Evolutionary conservation across 2,329 filamentous ascomycete genomes (phyloP).

Genomic region (Tolypocladium ophioglossoides): DNA sequence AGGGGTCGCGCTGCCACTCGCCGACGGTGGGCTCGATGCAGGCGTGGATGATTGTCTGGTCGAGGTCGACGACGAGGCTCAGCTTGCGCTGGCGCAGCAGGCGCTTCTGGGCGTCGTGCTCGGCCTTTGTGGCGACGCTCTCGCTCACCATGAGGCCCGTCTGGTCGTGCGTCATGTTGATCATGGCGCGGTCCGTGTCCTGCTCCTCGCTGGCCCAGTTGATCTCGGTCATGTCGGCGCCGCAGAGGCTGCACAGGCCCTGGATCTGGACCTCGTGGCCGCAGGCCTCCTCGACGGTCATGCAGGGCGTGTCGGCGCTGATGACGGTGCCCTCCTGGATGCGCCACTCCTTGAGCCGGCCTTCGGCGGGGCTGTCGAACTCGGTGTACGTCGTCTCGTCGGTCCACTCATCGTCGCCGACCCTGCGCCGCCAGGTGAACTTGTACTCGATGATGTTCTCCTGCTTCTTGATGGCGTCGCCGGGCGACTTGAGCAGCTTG

Average conservation of each 20-base stretch:
- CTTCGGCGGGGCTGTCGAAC: slow-evolving; percentile 78
- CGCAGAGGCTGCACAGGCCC: slow-evolving; percentile 83
- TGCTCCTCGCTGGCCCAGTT: slow-evolving; percentile 72
- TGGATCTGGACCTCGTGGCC: slow-evolving; percentile 85
- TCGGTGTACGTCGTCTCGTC: slow-evolving; percentile 61
- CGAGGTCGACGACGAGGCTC: slow-evolving; percentile 89
- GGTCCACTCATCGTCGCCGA: slow-evolving; percentile 52
- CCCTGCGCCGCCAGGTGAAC: slow-evolving; percentile 68
- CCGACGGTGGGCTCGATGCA: slow-evolving; percentile 93
- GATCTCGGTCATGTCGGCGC: slow-evolving; percentile 89
- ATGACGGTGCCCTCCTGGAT: slow-evolving; percentile 59
- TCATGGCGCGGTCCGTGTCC: slow-evolving; percentile 77
- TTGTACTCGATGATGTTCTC: slow-evolving; percentile 78
- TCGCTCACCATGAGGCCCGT: slow-evolving; percentile 76
- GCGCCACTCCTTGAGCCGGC: slow-evolving; percentile 66
- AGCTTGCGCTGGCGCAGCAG: slow-evolving; percentile 74
- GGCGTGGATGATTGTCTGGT: slow-evolving; percentile 97
- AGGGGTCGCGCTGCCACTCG: slow-evolving; percentile 84
- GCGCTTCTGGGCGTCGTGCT: slow-evolving; percentile 77
- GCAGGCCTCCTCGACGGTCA: slow-evolving; percentile 84
- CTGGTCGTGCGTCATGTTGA: slow-evolving; percentile 93
- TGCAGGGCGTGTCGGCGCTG: slow-evolving; percentile 43
- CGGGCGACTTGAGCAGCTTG: slow-evolving; percentile 65
- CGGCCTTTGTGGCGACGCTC: slow-evolving; percentile 67
- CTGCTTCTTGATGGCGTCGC: slow-evolving; percentile 65